Percentiles rank a stretch among this genome's conserved stretches.
Evolutionary conservation across 257 asterid species (phyloP).

Genomic region (Fraxinus americana): DNA sequence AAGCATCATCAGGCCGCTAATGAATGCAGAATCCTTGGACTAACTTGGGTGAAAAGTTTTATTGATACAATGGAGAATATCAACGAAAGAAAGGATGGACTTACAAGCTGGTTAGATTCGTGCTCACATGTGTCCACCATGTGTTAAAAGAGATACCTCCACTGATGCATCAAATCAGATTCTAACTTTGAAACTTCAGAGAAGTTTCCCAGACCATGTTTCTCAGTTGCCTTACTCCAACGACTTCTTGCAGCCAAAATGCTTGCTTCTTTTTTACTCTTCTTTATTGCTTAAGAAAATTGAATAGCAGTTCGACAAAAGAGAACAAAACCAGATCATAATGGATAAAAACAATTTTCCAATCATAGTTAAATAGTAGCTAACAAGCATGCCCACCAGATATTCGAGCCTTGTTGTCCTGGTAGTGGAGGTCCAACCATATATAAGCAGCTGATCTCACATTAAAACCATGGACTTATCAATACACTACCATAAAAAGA

Average conservation of each 20-base stretch:
- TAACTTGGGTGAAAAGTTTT: neutral
- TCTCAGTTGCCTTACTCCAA: slow-evolving; percentile 35
- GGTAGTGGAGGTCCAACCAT: slow-evolving; percentile 86
- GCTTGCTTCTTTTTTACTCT: slow-evolving; percentile 78
- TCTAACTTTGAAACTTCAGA: slow-evolving; percentile 32
- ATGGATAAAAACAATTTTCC: neutral
- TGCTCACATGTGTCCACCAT: slow-evolving; percentile 40
- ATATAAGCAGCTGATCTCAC: slow-evolving; percentile 65
- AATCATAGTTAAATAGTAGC: slow-evolving; percentile 1
- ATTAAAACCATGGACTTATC: slow-evolving; percentile 25
- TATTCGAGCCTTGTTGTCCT: slow-evolving; percentile 72
- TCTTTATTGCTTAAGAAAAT: slow-evolving; percentile 51
- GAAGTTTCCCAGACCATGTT: slow-evolving; percentile 28
- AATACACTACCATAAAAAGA: slow-evolving; percentile 20
- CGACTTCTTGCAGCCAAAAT: slow-evolving; percentile 58
- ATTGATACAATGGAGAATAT: neutral
- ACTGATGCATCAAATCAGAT: slow-evolving; percentile 43
- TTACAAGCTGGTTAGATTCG: slow-evolving; percentile 49
- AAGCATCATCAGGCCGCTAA: neutral
- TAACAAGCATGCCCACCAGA: slow-evolving; percentile 48
- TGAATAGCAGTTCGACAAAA: slow-evolving; percentile 9
- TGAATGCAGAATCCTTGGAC: neutral
- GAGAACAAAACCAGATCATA: slow-evolving; percentile 1
- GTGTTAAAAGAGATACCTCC: slow-evolving; percentile 55
- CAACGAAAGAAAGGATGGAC: slow-evolving; percentile 4